Conservation (phyloP, 2,329 filamentous ascomycete genomes). For the Ophiostoma triangulosporum region DNA sequence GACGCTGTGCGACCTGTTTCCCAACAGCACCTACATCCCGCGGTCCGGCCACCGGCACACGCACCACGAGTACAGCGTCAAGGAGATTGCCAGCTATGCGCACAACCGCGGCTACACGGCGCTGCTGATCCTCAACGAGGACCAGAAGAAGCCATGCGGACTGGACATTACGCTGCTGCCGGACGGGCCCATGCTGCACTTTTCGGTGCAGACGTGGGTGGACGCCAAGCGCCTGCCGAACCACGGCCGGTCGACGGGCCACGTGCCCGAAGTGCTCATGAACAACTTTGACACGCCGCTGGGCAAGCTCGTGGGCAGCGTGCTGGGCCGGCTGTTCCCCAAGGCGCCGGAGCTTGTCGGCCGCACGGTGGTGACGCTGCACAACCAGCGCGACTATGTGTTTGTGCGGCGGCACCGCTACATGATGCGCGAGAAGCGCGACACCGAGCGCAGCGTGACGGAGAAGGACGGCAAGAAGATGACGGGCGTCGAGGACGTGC, state of each 20-base stretch:
- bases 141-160: slow-evolving; percentile 71
- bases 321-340: slow-evolving; percentile 73
- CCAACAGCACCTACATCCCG: slow-evolving; percentile 75
- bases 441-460: slow-evolving; percentile 75
- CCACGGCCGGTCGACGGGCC: slow-evolving; percentile 76
- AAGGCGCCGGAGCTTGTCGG: slow-evolving; percentile 59
- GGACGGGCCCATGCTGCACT: slow-evolving; percentile 80
- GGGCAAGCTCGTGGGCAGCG: slow-evolving; percentile 71
- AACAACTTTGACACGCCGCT: slow-evolving; percentile 94
- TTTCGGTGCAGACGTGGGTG: slow-evolving; percentile 80
- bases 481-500: slow-evolving; percentile 72
- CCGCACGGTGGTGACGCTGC: slow-evolving; percentile 78
- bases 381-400: slow-evolving; percentile 94
- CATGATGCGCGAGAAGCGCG: slow-evolving; percentile 77
- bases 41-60: slow-evolving; percentile 66
- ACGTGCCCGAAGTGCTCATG: slow-evolving; percentile 77
- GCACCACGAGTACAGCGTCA: slow-evolving; percentile 78
- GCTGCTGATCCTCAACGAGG: slow-evolving; percentile 75
- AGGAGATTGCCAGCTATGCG: slow-evolving; percentile 81
- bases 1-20: slow-evolving; percentile 68
- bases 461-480: slow-evolving; percentile 71
- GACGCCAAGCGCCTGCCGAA: slow-evolving; percentile 79
- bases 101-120: slow-evolving; percentile 70
- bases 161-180: slow-evolving; percentile 78
- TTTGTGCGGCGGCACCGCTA: slow-evolving; percentile 87